These are phyloP conservation scores for Iris macrosiphon DNA, from an alignment of 106 monocot species.

Conservation along the genomic window DNA sequence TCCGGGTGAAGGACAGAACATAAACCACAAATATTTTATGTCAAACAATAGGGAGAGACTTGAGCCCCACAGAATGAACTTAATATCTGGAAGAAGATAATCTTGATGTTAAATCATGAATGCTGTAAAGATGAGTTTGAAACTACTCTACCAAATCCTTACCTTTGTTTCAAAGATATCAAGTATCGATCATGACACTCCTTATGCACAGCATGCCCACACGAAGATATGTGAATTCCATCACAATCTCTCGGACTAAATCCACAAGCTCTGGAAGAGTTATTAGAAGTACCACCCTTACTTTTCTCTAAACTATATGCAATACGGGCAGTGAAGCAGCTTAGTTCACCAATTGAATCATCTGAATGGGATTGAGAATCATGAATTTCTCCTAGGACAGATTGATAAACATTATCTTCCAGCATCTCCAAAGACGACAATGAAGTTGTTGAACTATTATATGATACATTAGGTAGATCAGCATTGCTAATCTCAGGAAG, in stretches of 20 bases:
- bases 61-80: too few relatives aligned
- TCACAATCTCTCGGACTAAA: conserved; percentile 74
- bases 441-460: conserved; percentile 7
- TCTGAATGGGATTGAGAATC: conserved; percentile 10
- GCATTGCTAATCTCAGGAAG: conserved; percentile 21
- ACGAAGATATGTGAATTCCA: conserved; percentile 91
- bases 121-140: too few relatives aligned
- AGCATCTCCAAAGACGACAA: conserved; percentile 34
- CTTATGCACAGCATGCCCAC: conserved; percentile 92
- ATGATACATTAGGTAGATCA: conserved; percentile 15
- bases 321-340: conserved; percentile 4
- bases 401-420: conserved; percentile 52
- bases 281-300: conserved; percentile 18
- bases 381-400: conserved; percentile 29
- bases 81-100: too few relatives aligned
- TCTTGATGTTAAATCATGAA: too few relatives aligned
- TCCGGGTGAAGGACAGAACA: too few relatives aligned
- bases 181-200: conserved; percentile 89
- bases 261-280: conserved; percentile 11
- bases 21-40: too few relatives aligned
- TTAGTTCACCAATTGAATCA: conserved; percentile 1
- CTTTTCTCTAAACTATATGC: conserved; percentile 8
- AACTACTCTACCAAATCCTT: too few relatives aligned
- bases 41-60: too few relatives aligned
- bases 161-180: conserved; percentile 82